phyloP scores from a whole-genome alignment of 306 rosid species.

The Casuarina equisetifolia region DNA sequence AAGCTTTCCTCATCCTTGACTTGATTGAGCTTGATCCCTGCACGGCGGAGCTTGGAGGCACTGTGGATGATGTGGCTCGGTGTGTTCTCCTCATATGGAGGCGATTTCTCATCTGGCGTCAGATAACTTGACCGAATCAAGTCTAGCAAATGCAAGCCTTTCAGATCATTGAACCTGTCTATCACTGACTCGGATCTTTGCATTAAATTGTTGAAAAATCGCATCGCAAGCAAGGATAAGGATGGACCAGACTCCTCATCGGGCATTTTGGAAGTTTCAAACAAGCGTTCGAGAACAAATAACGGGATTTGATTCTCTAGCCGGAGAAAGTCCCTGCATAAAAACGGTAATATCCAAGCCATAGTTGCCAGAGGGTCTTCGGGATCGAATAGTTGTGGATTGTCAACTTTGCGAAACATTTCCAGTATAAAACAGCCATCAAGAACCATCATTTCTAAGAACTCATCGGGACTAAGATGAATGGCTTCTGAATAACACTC shows the following conservation, averaged over 20 bases:
- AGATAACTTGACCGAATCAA: not conserved
- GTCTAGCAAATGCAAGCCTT: conserved; percentile 6
- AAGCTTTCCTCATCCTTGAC: not conserved
- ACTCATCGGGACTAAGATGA: not conserved
- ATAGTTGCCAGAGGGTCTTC: not conserved
- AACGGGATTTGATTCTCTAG: conserved; percentile 4
- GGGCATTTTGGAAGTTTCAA: not conserved
- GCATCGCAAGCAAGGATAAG: not conserved
- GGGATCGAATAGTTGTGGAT: not conserved
- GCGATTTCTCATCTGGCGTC: not conserved
- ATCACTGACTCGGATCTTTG: not conserved
- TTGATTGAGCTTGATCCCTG: not conserved
- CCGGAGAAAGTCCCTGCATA: conserved; percentile 6
- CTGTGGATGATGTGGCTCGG: not conserved
- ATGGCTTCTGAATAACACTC: not conserved
- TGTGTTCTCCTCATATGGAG: not conserved
- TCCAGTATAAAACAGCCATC: not conserved
- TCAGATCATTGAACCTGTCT: not conserved
- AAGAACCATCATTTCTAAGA: not conserved
- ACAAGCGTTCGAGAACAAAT: not conserved
- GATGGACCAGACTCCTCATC: not conserved
- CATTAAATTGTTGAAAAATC: not conserved
- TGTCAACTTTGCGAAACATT: not conserved
- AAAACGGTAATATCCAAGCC: not conserved
- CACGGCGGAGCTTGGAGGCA: not conserved